phyloP scores from a whole-genome alignment of 108 stramenopile species.

The Aurantiochytrium sp. region DNA sequence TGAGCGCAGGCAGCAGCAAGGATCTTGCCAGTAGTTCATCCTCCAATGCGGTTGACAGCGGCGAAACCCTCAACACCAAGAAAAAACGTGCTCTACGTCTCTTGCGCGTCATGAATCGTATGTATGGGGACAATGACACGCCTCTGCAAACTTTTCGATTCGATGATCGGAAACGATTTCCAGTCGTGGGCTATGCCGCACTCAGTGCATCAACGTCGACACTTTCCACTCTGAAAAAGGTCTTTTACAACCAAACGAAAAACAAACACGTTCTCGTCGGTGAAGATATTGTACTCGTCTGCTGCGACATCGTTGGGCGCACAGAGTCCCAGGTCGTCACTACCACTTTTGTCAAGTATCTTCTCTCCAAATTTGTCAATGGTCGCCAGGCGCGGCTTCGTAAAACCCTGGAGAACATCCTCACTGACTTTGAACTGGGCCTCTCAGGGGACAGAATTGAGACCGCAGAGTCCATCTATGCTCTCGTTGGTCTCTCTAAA shows the following conservation, averaged over 20 bases:
- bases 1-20: too few relatives aligned
- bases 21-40: too few relatives aligned
- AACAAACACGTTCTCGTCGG: neutral
- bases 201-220: neutral
- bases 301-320: neutral
- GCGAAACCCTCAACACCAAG: neutral
- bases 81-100: neutral
- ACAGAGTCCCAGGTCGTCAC: neutral
- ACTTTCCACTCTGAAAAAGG: neutral
- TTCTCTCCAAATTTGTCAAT: neutral
- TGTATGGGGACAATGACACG: neutral
- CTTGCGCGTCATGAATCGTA: neutral
- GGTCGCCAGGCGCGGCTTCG: neutral
- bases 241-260: neutral
- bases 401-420: neutral
- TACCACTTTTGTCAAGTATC: neutral
- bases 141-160: neutral
- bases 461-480: neutral
- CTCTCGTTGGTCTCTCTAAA: neutral
- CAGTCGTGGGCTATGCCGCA: neutral
- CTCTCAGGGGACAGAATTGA: neutral
- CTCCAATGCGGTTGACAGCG: neutral
- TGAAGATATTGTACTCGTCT: neutral
- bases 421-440: neutral
- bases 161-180: neutral